Conservation (phyloP, 2,329 filamentous ascomycete species). For the Talaromyces sp. region DNA sequence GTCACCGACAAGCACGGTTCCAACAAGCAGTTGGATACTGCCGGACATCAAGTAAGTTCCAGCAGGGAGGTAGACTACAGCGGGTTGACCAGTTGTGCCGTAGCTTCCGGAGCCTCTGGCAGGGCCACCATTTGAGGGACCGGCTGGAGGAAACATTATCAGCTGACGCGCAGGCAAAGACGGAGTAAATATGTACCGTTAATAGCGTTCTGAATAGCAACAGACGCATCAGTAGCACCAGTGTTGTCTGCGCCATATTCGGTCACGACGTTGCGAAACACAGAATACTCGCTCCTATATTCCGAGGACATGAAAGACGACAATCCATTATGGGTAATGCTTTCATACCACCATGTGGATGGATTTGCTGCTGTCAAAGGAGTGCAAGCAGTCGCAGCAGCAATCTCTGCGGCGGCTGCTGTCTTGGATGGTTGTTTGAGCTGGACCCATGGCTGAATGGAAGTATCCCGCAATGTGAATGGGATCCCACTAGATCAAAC, state of each 20-base stretch:
- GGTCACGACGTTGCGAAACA: slow-evolving; percentile 37
- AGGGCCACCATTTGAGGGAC: slow-evolving; percentile 25
- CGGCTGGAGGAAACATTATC: slow-evolving; percentile 20
- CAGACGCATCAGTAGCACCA: slow-evolving; percentile 28
- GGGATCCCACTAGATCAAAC: slow-evolving; percentile 21
- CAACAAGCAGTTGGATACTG: slow-evolving; percentile 28
- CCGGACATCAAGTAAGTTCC: slow-evolving; percentile 27
- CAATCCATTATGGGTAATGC: slow-evolving; percentile 29
- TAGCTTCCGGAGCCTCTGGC: slow-evolving; percentile 26
- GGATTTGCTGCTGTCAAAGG: slow-evolving; percentile 17
- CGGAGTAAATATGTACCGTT: slow-evolving; percentile 21
- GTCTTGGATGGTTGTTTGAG: slow-evolving; percentile 4
- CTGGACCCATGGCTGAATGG: slow-evolving; percentile 21
- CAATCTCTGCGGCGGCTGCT: neutral
- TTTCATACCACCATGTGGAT: slow-evolving; percentile 26
- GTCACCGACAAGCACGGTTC: slow-evolving; percentile 33
- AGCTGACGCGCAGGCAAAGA: neutral
- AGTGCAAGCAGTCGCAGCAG: slow-evolving; percentile 9
- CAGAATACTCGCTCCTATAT: slow-evolving; percentile 30
- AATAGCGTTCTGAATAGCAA: slow-evolving; percentile 31
- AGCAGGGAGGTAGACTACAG: slow-evolving; percentile 30
- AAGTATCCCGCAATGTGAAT: slow-evolving; percentile 22
- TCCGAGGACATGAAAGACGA: slow-evolving; percentile 27
- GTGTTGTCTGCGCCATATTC: slow-evolving; percentile 36
- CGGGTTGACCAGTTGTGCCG: slow-evolving; percentile 30